Conservation (phyloP, 2,329 filamentous ascomycete species). For the Coniochaeta ligniaria region DNA sequence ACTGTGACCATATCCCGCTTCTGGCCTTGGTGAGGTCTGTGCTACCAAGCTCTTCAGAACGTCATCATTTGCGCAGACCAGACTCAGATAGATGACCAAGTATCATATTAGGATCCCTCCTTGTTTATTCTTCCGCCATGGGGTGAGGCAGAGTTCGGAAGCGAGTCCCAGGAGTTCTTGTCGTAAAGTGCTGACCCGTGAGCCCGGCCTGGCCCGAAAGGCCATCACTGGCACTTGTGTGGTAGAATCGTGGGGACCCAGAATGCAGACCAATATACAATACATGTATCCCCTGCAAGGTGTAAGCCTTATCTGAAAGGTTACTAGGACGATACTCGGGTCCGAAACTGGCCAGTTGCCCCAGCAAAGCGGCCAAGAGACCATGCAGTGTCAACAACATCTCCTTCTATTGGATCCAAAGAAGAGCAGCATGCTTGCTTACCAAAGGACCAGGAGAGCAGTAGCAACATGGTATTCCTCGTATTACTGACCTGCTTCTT, state of each 20-base stretch:
- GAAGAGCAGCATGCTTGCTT: neutral
- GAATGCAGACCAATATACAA: neutral
- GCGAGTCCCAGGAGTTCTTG: neutral
- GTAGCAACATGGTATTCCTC: neutral
- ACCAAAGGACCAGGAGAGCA: neutral
- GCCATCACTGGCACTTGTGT: neutral
- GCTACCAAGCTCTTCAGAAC: neutral
- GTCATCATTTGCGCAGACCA: neutral
- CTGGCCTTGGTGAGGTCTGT: neutral
- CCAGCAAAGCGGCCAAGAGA: neutral
- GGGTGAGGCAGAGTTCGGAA: neutral
- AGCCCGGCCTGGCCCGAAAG: neutral
- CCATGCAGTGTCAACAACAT: neutral
- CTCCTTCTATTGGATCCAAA: neutral
- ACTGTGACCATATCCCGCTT: neutral
- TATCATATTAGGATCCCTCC: too few relatives aligned
- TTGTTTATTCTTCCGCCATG: neutral
- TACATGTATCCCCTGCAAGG: neutral
- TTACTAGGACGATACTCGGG: neutral
- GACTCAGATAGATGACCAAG: too few relatives aligned
- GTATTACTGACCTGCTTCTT: neutral
- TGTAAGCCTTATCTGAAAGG: neutral
- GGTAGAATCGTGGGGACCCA: neutral
- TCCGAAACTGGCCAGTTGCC: neutral
- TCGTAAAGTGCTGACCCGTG: neutral